Percentiles rank a stretch among this genome's conserved stretches.
These are phyloP conservation scores for Russula sp. DNA, from an alignment of 768 basidiomycete genomes.

Conservation along the genomic window DNA sequence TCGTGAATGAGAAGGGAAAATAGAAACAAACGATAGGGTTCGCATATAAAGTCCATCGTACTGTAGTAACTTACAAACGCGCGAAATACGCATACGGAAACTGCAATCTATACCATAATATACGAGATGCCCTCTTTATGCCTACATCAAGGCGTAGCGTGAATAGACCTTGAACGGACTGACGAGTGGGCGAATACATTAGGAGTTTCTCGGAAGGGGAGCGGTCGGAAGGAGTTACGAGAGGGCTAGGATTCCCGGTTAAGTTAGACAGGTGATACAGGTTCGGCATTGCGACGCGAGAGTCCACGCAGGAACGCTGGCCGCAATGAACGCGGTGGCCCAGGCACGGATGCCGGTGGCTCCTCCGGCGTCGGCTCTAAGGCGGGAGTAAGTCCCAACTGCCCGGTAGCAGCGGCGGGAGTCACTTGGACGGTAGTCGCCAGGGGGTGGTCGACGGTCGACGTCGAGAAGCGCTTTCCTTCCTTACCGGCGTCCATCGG, in stretches of 20 bases:
- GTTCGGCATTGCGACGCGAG: constrained; percentile 16
- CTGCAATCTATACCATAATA: too few species aligned
- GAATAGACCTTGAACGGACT: not conserved
- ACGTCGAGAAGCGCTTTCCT: constrained; percentile 30
- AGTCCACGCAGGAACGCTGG: constrained; percentile 21
- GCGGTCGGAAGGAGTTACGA: not conserved
- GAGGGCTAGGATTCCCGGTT: not conserved
- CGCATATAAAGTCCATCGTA: not conserved
- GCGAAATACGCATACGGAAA: not conserved
- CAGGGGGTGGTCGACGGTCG: constrained; percentile 26
- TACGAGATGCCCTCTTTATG: not conserved
- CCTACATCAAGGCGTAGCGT: not conserved
- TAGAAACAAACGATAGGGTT: not conserved
- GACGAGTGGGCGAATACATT: not conserved
- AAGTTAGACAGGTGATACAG: constrained; percentile 20
- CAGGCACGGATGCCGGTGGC: not conserved
- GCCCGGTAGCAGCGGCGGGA: not conserved
- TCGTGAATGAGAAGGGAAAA: not conserved
- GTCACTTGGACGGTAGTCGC: not conserved
- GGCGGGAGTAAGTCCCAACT: not conserved
- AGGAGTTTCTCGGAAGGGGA: not conserved
- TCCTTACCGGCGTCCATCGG: constrained; percentile 22
- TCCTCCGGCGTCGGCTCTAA: constrained; percentile 16
- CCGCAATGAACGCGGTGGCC: constrained; percentile 15
- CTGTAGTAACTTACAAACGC: constrained; percentile 3